These are phyloP conservation scores for Narthecium ossifragum DNA, from an alignment of 106 monocot species.

Conservation along the genomic window DNA sequence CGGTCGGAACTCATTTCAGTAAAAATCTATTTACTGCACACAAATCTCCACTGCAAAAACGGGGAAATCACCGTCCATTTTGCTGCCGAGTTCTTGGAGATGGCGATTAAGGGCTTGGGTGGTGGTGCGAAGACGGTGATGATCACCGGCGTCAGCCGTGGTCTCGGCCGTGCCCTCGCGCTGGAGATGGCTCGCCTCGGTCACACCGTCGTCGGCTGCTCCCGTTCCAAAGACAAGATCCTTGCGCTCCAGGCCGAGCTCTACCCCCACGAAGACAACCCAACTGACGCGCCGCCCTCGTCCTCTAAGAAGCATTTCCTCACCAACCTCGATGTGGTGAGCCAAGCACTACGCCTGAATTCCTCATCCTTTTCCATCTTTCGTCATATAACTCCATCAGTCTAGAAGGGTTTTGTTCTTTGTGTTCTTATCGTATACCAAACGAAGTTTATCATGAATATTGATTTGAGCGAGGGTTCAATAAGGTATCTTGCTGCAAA, in stretches of 20 bases:
- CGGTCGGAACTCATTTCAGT: too few relatives aligned
- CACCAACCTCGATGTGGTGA: constrained; percentile 61
- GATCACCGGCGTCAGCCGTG: constrained; percentile 88
- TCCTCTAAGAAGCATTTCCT: constrained; percentile 55
- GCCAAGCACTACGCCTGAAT: not conserved
- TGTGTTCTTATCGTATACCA: not conserved
- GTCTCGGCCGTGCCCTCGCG: constrained; percentile 67
- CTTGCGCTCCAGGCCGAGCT: constrained; percentile 40
- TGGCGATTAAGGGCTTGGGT: too few relatives aligned
- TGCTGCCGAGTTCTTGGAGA: too few relatives aligned
- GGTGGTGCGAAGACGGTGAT: constrained; percentile 56
- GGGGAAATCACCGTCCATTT: too few relatives aligned
- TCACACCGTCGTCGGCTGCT: constrained; percentile 77
- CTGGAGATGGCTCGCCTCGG: constrained; percentile 74
- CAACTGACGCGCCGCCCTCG: constrained; percentile 19
- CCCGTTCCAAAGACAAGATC: constrained; percentile 61
- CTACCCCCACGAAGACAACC: constrained; percentile 4
- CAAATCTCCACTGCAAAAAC: too few relatives aligned
- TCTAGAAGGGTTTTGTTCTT: not conserved
- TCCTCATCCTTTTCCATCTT: not conserved
- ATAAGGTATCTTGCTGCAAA: too few relatives aligned
- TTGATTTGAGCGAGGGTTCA: too few relatives aligned
- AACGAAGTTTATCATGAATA: too few relatives aligned
- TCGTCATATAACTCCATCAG: not conserved
- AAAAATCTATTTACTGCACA: too few relatives aligned